Percentiles rank a stretch among this genome's conserved stretches.
Conservation (phyloP, 2,329 filamentous ascomycete genomes). For the Hyphodiscus sp. region DNA sequence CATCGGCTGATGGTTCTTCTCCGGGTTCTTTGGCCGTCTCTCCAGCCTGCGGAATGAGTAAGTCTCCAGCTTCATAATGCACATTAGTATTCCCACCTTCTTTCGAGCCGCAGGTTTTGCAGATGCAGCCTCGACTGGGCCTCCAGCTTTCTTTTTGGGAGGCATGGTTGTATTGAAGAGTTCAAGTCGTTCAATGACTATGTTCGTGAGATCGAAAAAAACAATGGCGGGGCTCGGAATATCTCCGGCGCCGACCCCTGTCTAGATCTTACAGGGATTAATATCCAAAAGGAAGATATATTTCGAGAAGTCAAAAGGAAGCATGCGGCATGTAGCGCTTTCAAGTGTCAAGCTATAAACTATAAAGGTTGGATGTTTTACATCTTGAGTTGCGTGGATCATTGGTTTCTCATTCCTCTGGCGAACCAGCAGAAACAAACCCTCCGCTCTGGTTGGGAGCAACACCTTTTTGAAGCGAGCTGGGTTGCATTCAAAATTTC, state of each 20-base stretch:
- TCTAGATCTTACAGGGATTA: background rate
- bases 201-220: background rate
- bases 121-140: slow-evolving; percentile 15
- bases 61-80: background rate
- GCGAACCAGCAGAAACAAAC: background rate
- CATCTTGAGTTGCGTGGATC: background rate
- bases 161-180: slow-evolving; percentile 2
- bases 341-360: background rate
- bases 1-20: slow-evolving; percentile 5
- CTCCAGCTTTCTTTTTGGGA: slow-evolving; percentile 6
- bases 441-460: background rate
- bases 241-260: background rate
- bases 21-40: background rate
- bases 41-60: background rate
- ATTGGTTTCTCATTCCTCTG: background rate
- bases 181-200: background rate
- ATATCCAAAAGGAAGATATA: background rate
- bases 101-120: slow-evolving; percentile 11
- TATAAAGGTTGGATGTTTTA: background rate
- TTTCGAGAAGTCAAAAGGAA: background rate
- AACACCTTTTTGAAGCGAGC: background rate
- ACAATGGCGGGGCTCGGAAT: background rate
- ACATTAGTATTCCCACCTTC: slow-evolving; percentile 6
- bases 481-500: background rate
- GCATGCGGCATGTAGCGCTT: background rate